These are phyloP conservation scores for Penicillium sp. DNA, from an alignment of 2,329 filamentous ascomycete species.

Conservation along the genomic window DNA sequence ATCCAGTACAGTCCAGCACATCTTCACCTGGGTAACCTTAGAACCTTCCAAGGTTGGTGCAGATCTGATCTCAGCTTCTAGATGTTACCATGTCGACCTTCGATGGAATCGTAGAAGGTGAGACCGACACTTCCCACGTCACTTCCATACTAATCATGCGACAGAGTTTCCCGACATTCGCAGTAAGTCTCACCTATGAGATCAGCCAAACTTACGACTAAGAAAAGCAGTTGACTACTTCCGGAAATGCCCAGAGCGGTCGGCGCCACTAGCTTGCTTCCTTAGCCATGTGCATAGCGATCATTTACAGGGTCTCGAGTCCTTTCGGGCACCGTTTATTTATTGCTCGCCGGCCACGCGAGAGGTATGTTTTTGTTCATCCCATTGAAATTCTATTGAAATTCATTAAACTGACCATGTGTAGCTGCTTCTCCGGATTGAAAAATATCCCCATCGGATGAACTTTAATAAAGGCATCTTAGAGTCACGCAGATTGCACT, in stretches of 20 bases:
- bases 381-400: neutral
- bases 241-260: conserved; percentile 54
- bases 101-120: conserved; percentile 33
- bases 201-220: conserved; percentile 5
- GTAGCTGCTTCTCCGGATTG: conserved; percentile 71
- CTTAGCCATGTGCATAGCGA: conserved; percentile 92
- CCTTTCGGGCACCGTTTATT: conserved; percentile 74
- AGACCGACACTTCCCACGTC: neutral
- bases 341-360: conserved; percentile 86
- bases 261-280: conserved; percentile 76
- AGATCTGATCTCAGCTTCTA: conserved; percentile 1
- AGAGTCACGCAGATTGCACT: conserved; percentile 71
- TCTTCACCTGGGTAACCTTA: neutral
- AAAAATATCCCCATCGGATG: conserved; percentile 75
- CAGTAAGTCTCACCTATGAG: conserved; percentile 45
- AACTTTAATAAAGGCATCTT: conserved; percentile 77
- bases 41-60: neutral
- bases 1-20: neutral
- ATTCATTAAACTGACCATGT: conserved; percentile 2
- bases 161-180: conserved; percentile 76
- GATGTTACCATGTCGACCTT: conserved; percentile 33
- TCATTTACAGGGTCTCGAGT: conserved; percentile 78
- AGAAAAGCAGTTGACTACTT: conserved; percentile 74
- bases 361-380: conserved; percentile 50
- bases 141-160: neutral